Evolutionary conservation across 139 green algal genomes (phyloP).

Genomic region (Eudorina sp.): DNA sequence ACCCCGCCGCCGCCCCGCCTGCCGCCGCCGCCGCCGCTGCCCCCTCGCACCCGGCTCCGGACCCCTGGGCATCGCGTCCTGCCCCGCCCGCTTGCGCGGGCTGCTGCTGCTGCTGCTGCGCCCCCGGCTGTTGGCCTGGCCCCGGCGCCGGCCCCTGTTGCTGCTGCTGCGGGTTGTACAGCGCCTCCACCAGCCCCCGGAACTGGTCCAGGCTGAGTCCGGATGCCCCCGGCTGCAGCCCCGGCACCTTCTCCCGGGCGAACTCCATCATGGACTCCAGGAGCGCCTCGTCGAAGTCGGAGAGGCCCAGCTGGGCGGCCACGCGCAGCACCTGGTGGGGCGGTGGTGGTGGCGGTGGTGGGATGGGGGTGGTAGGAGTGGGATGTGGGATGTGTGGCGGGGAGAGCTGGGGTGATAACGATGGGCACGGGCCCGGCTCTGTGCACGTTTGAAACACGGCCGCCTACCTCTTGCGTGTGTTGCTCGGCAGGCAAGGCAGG

Average conservation of each 20-base stretch:
- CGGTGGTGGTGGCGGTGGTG: background rate
- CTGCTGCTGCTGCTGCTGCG: background rate
- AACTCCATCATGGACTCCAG: slow-evolving; percentile 22
- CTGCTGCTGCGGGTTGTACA: slow-evolving; percentile 6
- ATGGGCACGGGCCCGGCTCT: background rate
- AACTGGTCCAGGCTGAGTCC: slow-evolving; percentile 5
- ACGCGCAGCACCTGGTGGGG: background rate
- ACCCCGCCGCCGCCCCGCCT: background rate
- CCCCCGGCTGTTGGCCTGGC: background rate
- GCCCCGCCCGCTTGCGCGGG: background rate
- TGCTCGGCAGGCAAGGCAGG: no score
- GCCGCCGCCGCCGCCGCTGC: background rate
- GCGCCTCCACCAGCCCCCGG: background rate
- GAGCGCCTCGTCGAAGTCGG: background rate
- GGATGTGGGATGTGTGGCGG: background rate
- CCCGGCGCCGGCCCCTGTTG: no score
- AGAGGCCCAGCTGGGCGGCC: background rate
- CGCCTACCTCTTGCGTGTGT: no score
- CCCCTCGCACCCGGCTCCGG: no score
- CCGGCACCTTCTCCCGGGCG: slow-evolving; percentile 28
- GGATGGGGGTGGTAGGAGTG: background rate
- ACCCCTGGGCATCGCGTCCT: background rate
- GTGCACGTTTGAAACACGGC: no score
- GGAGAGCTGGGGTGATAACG: background rate
- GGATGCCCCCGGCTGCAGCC: background rate